These are phyloP conservation scores for Botrytis squamosa DNA, from an alignment of 2,329 filamentous ascomycete species.

Conservation along the genomic window DNA sequence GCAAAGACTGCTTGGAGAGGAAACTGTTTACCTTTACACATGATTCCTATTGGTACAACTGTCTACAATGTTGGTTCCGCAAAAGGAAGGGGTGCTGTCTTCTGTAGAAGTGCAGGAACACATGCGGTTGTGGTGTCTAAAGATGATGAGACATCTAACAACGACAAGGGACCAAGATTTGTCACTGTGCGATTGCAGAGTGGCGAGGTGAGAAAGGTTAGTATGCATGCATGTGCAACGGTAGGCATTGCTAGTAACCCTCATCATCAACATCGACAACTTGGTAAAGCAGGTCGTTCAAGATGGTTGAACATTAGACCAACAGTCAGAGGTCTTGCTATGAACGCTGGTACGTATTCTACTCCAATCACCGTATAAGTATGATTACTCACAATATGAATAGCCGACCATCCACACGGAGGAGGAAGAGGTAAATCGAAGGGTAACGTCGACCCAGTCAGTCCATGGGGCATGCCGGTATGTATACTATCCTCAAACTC, in stretches of 20 bases:
- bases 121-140: constrained; percentile 87
- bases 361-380: constrained; percentile 25
- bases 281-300: constrained; percentile 92
- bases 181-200: constrained; percentile 87
- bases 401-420: constrained; percentile 93
- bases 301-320: constrained; percentile 93
- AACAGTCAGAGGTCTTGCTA: constrained; percentile 94
- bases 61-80: constrained; percentile 86
- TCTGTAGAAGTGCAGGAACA: constrained; percentile 93
- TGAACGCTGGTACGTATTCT: constrained; percentile 78
- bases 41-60: constrained; percentile 92
- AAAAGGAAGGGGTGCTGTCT: constrained; percentile 73
- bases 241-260: constrained; percentile 93
- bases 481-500: constrained; percentile 43
- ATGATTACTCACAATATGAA: not conserved
- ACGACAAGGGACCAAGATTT: constrained; percentile 61
- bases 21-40: constrained; percentile 91
- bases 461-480: constrained; percentile 95
- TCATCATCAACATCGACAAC: constrained; percentile 82
- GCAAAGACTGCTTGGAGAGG: constrained; percentile 91
- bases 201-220: constrained; percentile 85
- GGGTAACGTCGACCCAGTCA: constrained; percentile 93
- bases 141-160: constrained; percentile 68
- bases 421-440: constrained; percentile 99
- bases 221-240: constrained; percentile 90